Conservation (phyloP, 768 basidiomycete genomes). For the Xerocomellus amylosporus region DNA sequence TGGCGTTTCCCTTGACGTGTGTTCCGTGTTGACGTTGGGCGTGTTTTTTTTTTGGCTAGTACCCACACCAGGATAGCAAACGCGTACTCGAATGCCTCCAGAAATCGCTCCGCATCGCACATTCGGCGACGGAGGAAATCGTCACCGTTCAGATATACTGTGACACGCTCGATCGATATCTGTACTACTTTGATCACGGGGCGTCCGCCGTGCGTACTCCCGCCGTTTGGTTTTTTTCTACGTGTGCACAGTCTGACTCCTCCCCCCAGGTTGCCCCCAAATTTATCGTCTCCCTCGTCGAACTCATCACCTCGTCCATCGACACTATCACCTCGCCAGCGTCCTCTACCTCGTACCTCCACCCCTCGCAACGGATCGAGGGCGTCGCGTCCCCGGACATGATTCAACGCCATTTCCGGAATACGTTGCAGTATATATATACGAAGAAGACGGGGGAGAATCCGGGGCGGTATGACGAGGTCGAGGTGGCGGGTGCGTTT, state of each 20-base stretch:
- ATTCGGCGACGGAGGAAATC: conserved; percentile 94
- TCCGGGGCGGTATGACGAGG: conserved; percentile 69
- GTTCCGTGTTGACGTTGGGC: not conserved
- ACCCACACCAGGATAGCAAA: conserved; percentile 91
- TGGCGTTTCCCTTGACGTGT: no score
- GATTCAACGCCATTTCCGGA: conserved; percentile 91
- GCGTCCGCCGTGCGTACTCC: conserved; percentile 74
- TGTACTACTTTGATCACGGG: conserved; percentile 93
- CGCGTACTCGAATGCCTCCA: conserved; percentile 97
- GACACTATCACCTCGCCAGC: conserved; percentile 80
- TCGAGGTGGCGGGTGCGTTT: conserved; percentile 83
- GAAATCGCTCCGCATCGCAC: conserved; percentile 93
- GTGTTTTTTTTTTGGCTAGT: no score
- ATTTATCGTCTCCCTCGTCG: conserved; percentile 94
- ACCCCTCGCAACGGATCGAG: conserved; percentile 87
- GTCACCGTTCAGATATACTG: conserved; percentile 95
- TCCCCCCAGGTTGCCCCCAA: conserved; percentile 77
- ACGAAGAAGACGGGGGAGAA: conserved; percentile 53
- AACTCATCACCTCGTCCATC: conserved; percentile 91
- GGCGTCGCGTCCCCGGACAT: conserved; percentile 91
- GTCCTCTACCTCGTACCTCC: conserved; percentile 53
- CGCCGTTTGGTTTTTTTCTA: not conserved
- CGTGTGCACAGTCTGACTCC: not conserved
- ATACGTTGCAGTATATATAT: conserved; percentile 82
- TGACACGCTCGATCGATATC: conserved; percentile 92